Evolutionary conservation across 2,329 filamentous ascomycete species (phyloP).

Genomic region (Diatrype stigma): DNA sequence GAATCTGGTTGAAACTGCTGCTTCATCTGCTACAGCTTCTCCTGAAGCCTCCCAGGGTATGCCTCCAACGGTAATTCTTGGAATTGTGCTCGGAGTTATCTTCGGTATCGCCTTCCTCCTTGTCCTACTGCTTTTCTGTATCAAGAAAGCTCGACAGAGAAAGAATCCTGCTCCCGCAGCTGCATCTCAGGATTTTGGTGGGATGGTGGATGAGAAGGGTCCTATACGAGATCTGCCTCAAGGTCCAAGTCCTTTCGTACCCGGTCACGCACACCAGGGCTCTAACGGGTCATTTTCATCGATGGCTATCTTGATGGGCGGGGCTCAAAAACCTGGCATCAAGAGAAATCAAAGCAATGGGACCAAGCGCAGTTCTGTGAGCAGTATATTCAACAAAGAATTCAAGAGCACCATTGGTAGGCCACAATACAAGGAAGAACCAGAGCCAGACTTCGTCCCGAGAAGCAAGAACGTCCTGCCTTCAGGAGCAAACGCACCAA

Average conservation of each 20-base stretch:
- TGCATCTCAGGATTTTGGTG: conserved; percentile 39
- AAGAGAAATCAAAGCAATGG: conserved; percentile 55
- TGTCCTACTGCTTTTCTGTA: conserved; percentile 65
- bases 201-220: conserved; percentile 54
- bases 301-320: conserved; percentile 63
- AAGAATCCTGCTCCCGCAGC: conserved; percentile 46
- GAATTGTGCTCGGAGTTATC: conserved; percentile 77
- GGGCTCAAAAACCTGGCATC: conserved; percentile 44
- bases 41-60: conserved; percentile 24
- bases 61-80: conserved; percentile 62
- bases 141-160: conserved; percentile 58
- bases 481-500: conserved; percentile 16
- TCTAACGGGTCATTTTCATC: conserved; percentile 59
- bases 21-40: conserved; percentile 2
- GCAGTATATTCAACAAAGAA: conserved; percentile 58
- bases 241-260: conserved; percentile 40
- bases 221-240: conserved; percentile 42
- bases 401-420: conserved; percentile 61
- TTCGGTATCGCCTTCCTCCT: conserved; percentile 68
- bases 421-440: conserved; percentile 49
- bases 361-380: conserved; percentile 45
- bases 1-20: conserved; percentile 7
- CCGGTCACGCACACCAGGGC: conserved; percentile 47
- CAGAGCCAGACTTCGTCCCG: conserved; percentile 18
- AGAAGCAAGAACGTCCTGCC: conserved; percentile 16